phyloP scores from a whole-genome alignment of 768 basidiomycete species.

The Phanerodontia chrysosporium region DNA sequence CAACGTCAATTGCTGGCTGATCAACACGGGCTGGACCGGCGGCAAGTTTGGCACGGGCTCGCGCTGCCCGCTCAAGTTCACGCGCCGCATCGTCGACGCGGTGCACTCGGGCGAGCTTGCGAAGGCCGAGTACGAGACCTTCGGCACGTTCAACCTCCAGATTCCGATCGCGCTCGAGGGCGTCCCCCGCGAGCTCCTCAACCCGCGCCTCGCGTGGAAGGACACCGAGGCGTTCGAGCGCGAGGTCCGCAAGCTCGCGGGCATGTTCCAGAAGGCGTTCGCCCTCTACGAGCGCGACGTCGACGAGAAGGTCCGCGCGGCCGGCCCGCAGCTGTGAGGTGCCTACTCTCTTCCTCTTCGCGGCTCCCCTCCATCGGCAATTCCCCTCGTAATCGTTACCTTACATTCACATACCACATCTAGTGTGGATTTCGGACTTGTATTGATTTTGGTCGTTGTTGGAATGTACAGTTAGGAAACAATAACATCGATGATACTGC shows the following conservation, averaged over 20 bases:
- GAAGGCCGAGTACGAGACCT: slow-evolving; percentile 82
- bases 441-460: background rate
- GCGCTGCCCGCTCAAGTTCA: slow-evolving; percentile 95
- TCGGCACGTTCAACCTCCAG: slow-evolving; percentile 76
- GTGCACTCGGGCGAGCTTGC: slow-evolving; percentile 92
- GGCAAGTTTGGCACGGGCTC: slow-evolving; percentile 92
- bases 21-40: slow-evolving; percentile 98
- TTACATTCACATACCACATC: background rate
- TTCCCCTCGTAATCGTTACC: background rate
- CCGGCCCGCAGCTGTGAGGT: slow-evolving; percentile 55
- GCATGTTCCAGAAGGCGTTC: slow-evolving; percentile 95
- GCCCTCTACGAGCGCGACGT: slow-evolving; percentile 88
- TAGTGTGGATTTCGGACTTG: background rate
- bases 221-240: slow-evolving; percentile 87
- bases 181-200: slow-evolving; percentile 87
- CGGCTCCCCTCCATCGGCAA: background rate
- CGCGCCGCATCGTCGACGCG: slow-evolving; percentile 93
- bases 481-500: too few relatives aligned
- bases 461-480: background rate
- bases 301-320: slow-evolving; percentile 69
- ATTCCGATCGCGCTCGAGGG: slow-evolving; percentile 82
- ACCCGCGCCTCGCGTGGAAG: slow-evolving; percentile 84
- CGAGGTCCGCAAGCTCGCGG: slow-evolving; percentile 82
- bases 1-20: slow-evolving; percentile 93
- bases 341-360: background rate